A percentile compares a stretch with the other conserved stretches of the same genome.
These are phyloP conservation scores for Hericium erinaceus DNA, from an alignment of 768 basidiomycete species.

Conservation along the genomic window DNA sequence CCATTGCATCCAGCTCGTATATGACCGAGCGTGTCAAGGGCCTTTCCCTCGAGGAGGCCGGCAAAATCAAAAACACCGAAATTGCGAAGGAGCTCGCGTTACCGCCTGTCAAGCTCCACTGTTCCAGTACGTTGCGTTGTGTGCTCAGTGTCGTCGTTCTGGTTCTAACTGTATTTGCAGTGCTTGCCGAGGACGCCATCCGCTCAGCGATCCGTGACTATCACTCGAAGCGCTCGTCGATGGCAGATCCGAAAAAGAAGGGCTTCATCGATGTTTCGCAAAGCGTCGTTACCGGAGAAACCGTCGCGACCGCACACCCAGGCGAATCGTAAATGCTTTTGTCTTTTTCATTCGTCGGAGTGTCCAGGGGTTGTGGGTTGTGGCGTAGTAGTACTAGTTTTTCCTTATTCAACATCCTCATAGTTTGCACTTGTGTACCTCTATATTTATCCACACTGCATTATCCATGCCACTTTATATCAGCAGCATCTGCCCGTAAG, in stretches of 20 bases:
- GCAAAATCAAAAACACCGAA: slow-evolving; percentile 97
- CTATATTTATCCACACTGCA: too few relatives aligned
- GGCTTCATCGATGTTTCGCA: slow-evolving; percentile 67
- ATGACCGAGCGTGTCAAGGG: slow-evolving; percentile 99
- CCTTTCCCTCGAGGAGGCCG: slow-evolving; percentile 86
- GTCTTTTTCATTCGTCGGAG: neutral
- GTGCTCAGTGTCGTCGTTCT: neutral
- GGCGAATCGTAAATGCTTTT: slow-evolving; percentile 23
- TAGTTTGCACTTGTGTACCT: neutral
- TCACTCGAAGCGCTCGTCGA: slow-evolving; percentile 64
- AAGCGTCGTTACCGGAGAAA: slow-evolving; percentile 41
- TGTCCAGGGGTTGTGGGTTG: neutral
- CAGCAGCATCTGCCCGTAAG: too few relatives aligned
- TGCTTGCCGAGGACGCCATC: slow-evolving; percentile 98
- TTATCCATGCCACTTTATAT: too few relatives aligned
- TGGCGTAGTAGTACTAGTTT: neutral
- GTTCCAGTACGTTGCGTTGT: slow-evolving; percentile 59
- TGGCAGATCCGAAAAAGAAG: slow-evolving; percentile 42
- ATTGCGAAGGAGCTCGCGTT: slow-evolving; percentile 95
- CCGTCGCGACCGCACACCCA: slow-evolving; percentile 42
- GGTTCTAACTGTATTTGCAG: slow-evolving; percentile 26
- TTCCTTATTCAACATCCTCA: neutral
- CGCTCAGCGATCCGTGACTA: slow-evolving; percentile 97
- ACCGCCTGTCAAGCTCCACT: slow-evolving; percentile 94
- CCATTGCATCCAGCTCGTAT: slow-evolving; percentile 95